Evolutionary conservation across 805 yeast genomes (phyloP).

Genomic region (Tetrapisispora phaffii): DNA sequence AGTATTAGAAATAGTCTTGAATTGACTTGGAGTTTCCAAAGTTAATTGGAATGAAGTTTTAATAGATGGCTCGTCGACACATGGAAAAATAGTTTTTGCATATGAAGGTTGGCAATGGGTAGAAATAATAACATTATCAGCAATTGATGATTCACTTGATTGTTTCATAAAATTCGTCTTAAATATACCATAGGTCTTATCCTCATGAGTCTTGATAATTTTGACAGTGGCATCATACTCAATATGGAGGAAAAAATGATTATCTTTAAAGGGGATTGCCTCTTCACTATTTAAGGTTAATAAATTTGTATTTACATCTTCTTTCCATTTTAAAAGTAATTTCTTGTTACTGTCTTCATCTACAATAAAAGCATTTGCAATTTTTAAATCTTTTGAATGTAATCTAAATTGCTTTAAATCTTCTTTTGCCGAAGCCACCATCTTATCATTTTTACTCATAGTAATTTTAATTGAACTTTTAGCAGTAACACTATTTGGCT

Average conservation of each 20-base stretch:
- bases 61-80: constrained; percentile 52
- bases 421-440: not conserved
- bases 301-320: constrained; percentile 11
- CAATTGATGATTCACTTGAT: constrained; percentile 31
- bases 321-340: constrained; percentile 19
- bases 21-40: constrained; percentile 36
- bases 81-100: constrained; percentile 56
- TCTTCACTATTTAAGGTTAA: constrained; percentile 6
- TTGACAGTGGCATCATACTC: constrained; percentile 44
- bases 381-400: constrained; percentile 26
- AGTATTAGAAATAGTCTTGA: constrained; percentile 42
- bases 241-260: constrained; percentile 11
- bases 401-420: constrained; percentile 9
- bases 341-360: constrained; percentile 22
- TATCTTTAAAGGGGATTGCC: not conserved
- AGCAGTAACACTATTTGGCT: constrained; percentile 40
- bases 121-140: constrained; percentile 46
- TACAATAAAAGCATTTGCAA: constrained; percentile 35
- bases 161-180: constrained; percentile 53
- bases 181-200: constrained; percentile 55
- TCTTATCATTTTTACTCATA: not conserved
- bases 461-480: constrained; percentile 27
- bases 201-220: constrained; percentile 42
- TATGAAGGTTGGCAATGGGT: constrained; percentile 67
- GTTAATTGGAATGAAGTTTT: constrained; percentile 45